Evolutionary conservation across 768 basidiomycete species (phyloP).

Genomic region (Holtermanniella nyarrowii): DNA sequence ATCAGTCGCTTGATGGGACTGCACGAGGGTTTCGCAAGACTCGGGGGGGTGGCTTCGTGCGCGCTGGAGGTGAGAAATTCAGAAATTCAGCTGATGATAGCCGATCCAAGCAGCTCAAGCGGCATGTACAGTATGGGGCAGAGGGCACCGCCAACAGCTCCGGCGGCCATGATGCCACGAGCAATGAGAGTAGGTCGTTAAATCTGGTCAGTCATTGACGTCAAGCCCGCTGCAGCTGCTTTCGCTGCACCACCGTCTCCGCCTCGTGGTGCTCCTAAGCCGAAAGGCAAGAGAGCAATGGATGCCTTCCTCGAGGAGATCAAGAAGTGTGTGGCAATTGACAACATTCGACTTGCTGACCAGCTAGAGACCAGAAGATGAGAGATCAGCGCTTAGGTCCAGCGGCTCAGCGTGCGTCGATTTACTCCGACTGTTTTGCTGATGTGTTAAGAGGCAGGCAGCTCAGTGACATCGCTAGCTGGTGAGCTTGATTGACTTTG

Average conservation of each 20-base stretch:
- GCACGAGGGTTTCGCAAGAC: constrained; percentile 2
- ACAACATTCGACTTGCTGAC: not conserved
- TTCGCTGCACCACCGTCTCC: constrained; percentile 53
- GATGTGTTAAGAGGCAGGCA: constrained; percentile 29
- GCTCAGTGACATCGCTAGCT: constrained; percentile 84
- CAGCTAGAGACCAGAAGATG: constrained; percentile 73
- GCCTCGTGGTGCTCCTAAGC: constrained; percentile 49
- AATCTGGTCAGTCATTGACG: too few species aligned
- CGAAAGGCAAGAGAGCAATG: constrained; percentile 93
- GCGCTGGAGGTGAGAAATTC: constrained; percentile 30
- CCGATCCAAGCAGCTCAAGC: not conserved
- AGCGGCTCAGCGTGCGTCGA: constrained; percentile 29
- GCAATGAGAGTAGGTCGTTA: not conserved
- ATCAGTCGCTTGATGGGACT: constrained; percentile 8
- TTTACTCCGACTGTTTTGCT: not conserved
- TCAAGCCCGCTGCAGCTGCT: constrained; percentile 1
- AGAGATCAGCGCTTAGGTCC: constrained; percentile 65
- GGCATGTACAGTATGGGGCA: not conserved
- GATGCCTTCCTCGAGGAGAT: constrained; percentile 93
- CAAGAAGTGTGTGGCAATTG: constrained; percentile 54
- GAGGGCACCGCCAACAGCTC: not conserved
- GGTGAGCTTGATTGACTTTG: constrained; percentile 47
- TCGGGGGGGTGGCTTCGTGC: constrained; percentile 36
- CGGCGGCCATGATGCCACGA: not conserved
- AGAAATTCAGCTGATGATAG: not conserved